These are phyloP conservation scores for Aphanomyces astaci DNA, from an alignment of 352 stramenopile genomes.

Conservation along the genomic window DNA sequence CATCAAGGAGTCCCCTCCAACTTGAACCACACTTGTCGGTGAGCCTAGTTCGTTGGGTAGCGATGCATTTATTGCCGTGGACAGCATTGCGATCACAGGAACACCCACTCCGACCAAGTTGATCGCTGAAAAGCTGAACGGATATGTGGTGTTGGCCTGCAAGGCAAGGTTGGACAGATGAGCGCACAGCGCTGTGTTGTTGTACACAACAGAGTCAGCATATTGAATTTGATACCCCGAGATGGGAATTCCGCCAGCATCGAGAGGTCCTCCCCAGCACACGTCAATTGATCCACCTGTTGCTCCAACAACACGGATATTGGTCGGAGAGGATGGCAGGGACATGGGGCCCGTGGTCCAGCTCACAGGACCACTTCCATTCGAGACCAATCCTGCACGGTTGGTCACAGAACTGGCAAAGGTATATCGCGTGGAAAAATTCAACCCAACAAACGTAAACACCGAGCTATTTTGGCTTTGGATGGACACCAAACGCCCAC, in stretches of 20 bases:
- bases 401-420: conserved; percentile 27
- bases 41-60: background rate
- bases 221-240: conserved; percentile 19
- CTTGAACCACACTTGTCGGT: background rate
- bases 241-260: conserved; percentile 28
- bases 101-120: background rate
- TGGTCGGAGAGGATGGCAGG: conserved; percentile 20
- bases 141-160: background rate
- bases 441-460: conserved; percentile 27
- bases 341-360: conserved; percentile 23
- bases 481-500: background rate
- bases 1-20: background rate
- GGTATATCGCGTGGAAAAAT: conserved; percentile 26
- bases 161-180: background rate
- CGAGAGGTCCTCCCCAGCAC: conserved; percentile 23
- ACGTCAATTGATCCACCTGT: conserved; percentile 30
- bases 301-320: conserved; percentile 10
- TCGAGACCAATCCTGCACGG: background rate
- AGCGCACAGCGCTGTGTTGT: background rate
- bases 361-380: background rate
- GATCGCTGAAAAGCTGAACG: background rate
- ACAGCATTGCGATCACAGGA: background rate
- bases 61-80: background rate
- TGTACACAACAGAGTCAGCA: conserved; percentile 18
- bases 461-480: conserved; percentile 29